phyloP scores from a whole-genome alignment of 75 land plant species.

The Larix kaempferi region DNA sequence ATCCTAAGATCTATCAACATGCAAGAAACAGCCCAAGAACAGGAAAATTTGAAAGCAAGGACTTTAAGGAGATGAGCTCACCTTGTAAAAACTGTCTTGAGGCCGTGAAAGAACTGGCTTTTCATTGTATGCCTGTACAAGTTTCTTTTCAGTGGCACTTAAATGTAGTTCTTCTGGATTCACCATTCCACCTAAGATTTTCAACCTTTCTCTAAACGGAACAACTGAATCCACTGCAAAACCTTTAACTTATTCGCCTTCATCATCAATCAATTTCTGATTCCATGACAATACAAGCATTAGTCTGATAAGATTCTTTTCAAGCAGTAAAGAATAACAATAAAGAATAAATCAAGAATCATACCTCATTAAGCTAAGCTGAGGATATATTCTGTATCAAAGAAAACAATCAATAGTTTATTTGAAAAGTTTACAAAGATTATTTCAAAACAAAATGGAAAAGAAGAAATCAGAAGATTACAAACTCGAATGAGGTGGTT shows the following conservation, averaged over 20 bases:
- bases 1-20: not conserved
- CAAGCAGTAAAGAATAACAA: not conserved
- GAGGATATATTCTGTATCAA: too few species aligned
- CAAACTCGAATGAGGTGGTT: too few species aligned
- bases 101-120: constrained; percentile 94
- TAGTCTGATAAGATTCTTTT: not conserved
- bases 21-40: constrained; percentile 2
- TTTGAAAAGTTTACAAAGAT: too few species aligned
- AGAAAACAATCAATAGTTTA: too few species aligned
- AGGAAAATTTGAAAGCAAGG: not conserved
- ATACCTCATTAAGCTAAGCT: too few species aligned
- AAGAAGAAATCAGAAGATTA: too few species aligned
- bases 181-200: constrained; percentile 61
- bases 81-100: constrained; percentile 74
- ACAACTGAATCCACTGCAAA: constrained; percentile 58
- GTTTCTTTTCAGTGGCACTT: constrained; percentile 70
- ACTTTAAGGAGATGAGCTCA: constrained; percentile 16
- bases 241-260: constrained; percentile 71
- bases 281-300: not conserved
- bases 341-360: too few species aligned
- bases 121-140: constrained; percentile 78
- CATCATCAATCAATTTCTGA: constrained; percentile 83
- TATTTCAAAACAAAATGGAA: too few species aligned
- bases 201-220: constrained; percentile 77
- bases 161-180: constrained; percentile 82